These are phyloP conservation scores for Lachnellula cervina DNA, from an alignment of 2,329 filamentous ascomycete genomes.

Conservation along the genomic window DNA sequence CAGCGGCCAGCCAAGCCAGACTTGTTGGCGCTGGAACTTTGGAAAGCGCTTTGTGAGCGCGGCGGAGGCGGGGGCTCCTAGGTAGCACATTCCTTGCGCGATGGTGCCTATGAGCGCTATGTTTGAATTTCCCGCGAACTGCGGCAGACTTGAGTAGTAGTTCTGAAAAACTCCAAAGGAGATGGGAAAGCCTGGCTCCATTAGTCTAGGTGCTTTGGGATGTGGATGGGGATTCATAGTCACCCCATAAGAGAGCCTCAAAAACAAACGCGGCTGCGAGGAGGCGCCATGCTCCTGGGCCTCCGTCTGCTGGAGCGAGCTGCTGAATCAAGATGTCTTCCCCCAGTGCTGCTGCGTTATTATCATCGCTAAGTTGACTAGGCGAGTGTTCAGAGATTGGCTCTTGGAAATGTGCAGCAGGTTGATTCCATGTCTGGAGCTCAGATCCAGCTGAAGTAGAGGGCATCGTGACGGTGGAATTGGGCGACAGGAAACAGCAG, in stretches of 20 bases:
- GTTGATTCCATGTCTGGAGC: not conserved
- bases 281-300: constrained; percentile 12
- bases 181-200: constrained; percentile 55
- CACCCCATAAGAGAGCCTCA: constrained; percentile 17
- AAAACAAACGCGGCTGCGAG: constrained; percentile 15
- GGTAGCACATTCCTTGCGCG: constrained; percentile 30
- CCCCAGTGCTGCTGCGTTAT: constrained; percentile 18
- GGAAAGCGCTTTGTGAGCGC: constrained; percentile 33
- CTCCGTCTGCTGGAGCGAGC: constrained; percentile 9
- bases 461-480: not conserved
- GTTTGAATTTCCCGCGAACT: constrained; percentile 46
- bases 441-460: not conserved
- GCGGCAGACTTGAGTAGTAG: constrained; percentile 57
- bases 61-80: constrained; percentile 33
- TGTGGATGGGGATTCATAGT: constrained; percentile 31
- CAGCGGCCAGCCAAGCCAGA: constrained; percentile 37
- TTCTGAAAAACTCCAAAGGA: constrained; percentile 68
- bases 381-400: no score
- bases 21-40: constrained; percentile 33
- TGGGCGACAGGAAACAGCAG: no score
- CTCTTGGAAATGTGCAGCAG: no score
- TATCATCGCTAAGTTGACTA: constrained; percentile 27
- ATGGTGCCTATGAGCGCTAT: constrained; percentile 60
- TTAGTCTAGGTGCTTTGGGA: not conserved
- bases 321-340: constrained; percentile 3